phyloP scores from a whole-genome alignment of 2,329 filamentous ascomycete species.

The Apiospora rasikravindrae region DNA sequence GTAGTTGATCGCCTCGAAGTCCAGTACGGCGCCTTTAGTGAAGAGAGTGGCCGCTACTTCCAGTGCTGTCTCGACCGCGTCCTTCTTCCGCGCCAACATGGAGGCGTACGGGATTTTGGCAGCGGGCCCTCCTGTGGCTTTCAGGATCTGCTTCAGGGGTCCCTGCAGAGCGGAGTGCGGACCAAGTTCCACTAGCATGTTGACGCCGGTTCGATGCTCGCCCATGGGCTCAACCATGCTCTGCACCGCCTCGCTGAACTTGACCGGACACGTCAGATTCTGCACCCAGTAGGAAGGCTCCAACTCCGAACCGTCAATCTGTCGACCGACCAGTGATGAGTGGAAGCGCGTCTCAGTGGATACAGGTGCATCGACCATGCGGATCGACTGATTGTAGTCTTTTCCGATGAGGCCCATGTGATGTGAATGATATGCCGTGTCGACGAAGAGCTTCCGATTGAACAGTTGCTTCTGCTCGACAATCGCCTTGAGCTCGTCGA shows the following conservation, averaged over 20 bases:
- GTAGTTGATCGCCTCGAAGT: conserved; percentile 31
- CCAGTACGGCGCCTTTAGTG: conserved; percentile 32
- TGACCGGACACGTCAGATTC: conserved; percentile 32
- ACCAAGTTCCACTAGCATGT: conserved; percentile 31
- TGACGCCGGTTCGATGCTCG: conserved; percentile 44
- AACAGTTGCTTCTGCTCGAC: conserved; percentile 29
- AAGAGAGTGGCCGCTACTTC: conserved; percentile 38
- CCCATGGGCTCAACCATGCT: conserved; percentile 30
- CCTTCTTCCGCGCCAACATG: conserved; percentile 28
- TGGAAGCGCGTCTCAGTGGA: conserved; percentile 40
- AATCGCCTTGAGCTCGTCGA: conserved; percentile 30
- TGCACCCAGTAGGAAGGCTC: conserved; percentile 33
- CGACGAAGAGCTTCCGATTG: conserved; percentile 33
- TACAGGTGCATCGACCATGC: conserved; percentile 26
- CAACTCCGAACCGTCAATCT: conserved; percentile 27
- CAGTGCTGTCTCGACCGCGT: conserved; percentile 31
- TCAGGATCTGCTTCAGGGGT: conserved; percentile 32
- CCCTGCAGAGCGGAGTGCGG: conserved; percentile 33
- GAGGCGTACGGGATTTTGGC: conserved; percentile 36
- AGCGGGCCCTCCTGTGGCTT: conserved; percentile 29
- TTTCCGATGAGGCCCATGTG: conserved; percentile 34
- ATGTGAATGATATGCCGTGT: conserved; percentile 34
- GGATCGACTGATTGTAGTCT: conserved; percentile 29
- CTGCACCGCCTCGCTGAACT: conserved; percentile 29
- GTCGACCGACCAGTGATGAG: conserved; percentile 31